A percentile compares a stretch with the other conserved stretches of the same genome.
These are phyloP conservation scores for Bromus sterilis DNA, from an alignment of 176 grass and related monocot species.

Conservation along the genomic window DNA sequence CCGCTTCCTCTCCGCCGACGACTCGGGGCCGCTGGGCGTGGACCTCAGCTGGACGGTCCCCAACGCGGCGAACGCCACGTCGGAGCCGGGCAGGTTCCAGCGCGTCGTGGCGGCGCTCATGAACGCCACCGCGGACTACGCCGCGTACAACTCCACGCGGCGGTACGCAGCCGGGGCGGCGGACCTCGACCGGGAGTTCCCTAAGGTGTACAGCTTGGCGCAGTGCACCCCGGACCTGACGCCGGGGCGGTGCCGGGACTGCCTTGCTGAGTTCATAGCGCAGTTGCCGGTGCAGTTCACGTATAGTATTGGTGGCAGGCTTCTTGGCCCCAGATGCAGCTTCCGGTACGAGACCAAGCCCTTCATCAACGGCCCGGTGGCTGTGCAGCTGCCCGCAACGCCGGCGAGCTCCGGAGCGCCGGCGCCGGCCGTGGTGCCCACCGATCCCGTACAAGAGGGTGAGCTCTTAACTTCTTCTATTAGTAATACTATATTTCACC, in stretches of 20 bases:
- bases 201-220: conserved; percentile 1
- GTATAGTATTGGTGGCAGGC: not conserved
- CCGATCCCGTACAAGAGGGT: not conserved
- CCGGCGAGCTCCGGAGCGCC: not conserved
- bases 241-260: not conserved
- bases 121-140: not conserved
- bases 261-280: not conserved
- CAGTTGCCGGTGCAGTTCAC: not conserved
- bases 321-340: not conserved
- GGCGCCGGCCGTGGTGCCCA: not conserved
- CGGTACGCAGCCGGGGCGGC: not conserved
- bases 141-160: not conserved
- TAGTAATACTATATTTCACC: no score
- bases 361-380: not conserved
- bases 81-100: not conserved
- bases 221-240: not conserved
- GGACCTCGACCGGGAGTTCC: not conserved
- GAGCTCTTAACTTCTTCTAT: not conserved
- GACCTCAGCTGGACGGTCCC: not conserved
- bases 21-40: not conserved
- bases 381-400: not conserved
- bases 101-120: not conserved
- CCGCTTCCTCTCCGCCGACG: not conserved
- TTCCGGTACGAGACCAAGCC: not conserved
- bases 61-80: not conserved